Percentiles rank a stretch among this genome's conserved stretches.
These are phyloP conservation scores for Priceomyces melissophilus DNA, from an alignment of 805 yeast species.

Conservation along the genomic window DNA sequence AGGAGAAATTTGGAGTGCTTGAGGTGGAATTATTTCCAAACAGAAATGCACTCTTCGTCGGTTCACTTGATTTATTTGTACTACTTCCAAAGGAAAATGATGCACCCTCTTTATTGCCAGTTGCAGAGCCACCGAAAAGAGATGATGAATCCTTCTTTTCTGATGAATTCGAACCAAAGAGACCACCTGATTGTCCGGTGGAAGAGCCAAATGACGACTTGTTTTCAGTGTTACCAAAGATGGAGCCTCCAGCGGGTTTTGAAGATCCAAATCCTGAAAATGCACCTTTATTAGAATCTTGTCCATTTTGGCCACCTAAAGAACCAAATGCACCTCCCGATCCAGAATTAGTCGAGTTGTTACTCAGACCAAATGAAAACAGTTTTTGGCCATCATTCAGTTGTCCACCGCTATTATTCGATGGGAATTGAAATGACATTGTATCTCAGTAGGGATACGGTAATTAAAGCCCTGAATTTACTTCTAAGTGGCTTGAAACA, in stretches of 20 bases:
- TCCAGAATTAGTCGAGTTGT: constrained; percentile 1
- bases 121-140: constrained; percentile 6
- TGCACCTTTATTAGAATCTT: constrained; percentile 3
- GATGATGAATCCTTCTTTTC: constrained; percentile 6
- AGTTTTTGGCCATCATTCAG: constrained; percentile 2
- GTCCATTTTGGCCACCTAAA: not conserved
- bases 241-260: constrained; percentile 3
- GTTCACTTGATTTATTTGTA: constrained; percentile 5
- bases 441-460: not conserved
- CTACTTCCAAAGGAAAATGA: constrained; percentile 5
- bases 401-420: constrained; percentile 2
- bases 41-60: not conserved
- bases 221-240: constrained; percentile 2
- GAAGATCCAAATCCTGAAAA: constrained; percentile 2
- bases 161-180: constrained; percentile 1
- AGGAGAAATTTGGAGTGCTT: constrained; percentile 9
- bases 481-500: no score
- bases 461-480: no score
- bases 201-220: constrained; percentile 2
- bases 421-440: constrained; percentile 6
- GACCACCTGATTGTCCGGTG: constrained; percentile 5
- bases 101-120: constrained; percentile 1
- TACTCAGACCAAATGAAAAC: constrained; percentile 3
- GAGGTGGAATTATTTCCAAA: constrained; percentile 5
- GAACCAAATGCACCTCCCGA: constrained; percentile 4